Conservation (phyloP, 2,329 filamentous ascomycete species). For the Alternaria solani region DNA sequence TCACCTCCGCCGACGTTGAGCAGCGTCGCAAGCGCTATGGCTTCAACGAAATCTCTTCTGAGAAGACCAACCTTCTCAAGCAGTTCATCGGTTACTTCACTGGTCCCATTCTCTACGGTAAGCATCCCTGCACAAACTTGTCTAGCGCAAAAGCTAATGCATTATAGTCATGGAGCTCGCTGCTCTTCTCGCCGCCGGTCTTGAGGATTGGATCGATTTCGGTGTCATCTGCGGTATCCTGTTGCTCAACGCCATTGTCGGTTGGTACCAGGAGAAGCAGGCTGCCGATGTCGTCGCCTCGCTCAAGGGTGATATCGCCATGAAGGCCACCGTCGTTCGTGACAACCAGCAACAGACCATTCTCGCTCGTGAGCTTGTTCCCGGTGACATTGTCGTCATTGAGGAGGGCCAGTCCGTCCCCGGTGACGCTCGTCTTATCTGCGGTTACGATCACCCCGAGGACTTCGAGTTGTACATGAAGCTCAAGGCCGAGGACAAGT, state of each 20-base stretch:
- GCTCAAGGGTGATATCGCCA: conserved; percentile 80
- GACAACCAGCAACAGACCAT: conserved; percentile 73
- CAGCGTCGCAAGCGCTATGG: conserved; percentile 70
- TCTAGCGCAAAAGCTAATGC: conserved; percentile 20
- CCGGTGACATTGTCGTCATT: conserved; percentile 77
- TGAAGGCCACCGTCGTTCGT: conserved; percentile 74
- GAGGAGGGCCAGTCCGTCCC: conserved; percentile 77
- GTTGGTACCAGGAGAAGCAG: conserved; percentile 85
- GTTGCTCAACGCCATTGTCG: conserved; percentile 76
- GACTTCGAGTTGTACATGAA: conserved; percentile 73
- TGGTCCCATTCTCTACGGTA: conserved; percentile 80
- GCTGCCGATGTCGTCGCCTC: conserved; percentile 72
- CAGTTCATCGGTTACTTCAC: conserved; percentile 80
- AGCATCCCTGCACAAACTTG: conserved; percentile 45
- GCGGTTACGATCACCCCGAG: conserved; percentile 73
- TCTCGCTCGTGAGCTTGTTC: conserved; percentile 76
- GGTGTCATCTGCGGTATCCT: conserved; percentile 81
- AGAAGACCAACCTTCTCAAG: conserved; percentile 78
- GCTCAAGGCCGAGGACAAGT: conserved; percentile 63
- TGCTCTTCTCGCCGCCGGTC: conserved; percentile 75
- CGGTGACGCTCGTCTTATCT: conserved; percentile 75
- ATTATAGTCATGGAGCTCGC: conserved; percentile 76
- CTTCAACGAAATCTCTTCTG: conserved; percentile 75
- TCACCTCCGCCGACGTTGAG: conserved; percentile 67
- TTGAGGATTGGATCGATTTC: conserved; percentile 76